These are phyloP conservation scores for Pogostemon cablin DNA, from an alignment of 257 asterid genomes.

Conservation along the genomic window DNA sequence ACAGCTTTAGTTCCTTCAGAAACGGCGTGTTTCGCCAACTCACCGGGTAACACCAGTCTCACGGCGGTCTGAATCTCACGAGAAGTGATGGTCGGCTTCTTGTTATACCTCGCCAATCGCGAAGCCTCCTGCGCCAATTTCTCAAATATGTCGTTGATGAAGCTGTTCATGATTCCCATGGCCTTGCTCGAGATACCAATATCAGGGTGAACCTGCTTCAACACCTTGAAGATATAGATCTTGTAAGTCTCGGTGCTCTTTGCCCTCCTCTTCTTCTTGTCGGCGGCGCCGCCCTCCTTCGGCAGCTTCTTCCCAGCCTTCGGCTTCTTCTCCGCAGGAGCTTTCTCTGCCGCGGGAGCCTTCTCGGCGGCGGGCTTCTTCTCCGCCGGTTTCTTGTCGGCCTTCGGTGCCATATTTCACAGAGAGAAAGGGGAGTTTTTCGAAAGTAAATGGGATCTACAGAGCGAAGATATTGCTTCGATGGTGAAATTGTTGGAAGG, in stretches of 20 bases:
- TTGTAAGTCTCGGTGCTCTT: constrained; percentile 64
- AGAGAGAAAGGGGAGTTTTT: too few species aligned
- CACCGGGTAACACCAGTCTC: too few species aligned
- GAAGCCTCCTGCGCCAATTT: constrained; percentile 62
- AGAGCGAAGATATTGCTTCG: too few species aligned
- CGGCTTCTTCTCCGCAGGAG: too few species aligned
- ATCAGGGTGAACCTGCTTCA: constrained; percentile 68
- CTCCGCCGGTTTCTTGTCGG: too few species aligned
- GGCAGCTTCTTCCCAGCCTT: constrained; percentile 24
- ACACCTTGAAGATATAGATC: constrained; percentile 73
- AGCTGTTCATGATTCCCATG: constrained; percentile 74
- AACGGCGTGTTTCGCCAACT: too few species aligned
- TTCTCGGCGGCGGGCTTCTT: too few species aligned
- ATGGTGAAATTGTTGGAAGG: too few species aligned
- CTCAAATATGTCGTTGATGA: constrained; percentile 69
- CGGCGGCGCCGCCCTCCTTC: constrained; percentile 23
- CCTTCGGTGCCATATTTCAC: too few species aligned
- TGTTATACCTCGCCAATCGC: constrained; percentile 60
- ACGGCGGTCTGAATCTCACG: constrained; percentile 50
- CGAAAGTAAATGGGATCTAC: too few species aligned
- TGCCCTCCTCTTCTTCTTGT: constrained; percentile 32
- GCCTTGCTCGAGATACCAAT: constrained; percentile 80
- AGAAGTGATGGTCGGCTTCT: constrained; percentile 71
- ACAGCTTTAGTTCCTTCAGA: too few species aligned
- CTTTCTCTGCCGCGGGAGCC: too few species aligned